Conservation (phyloP, 257 asterid species). For the Solanum clarkiae region DNA sequence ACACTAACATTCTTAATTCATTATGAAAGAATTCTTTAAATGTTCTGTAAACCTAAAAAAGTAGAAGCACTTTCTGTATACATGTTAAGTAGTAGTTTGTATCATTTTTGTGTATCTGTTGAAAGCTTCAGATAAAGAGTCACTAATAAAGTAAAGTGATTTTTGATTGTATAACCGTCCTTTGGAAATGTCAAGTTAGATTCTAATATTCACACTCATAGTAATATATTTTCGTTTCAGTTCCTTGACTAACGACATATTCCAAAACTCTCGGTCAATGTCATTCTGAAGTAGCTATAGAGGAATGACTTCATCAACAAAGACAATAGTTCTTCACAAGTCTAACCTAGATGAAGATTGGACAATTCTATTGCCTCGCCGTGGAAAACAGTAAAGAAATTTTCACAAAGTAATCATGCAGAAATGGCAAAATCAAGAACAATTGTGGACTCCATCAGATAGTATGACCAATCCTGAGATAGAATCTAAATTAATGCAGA, state of each 20-base stretch:
- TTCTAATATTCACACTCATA: background rate
- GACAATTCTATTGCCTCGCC: conserved; percentile 67
- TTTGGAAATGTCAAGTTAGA: background rate
- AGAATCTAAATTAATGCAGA: conserved; percentile 50
- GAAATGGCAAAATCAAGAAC: conserved; percentile 21
- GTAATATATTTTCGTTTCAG: background rate
- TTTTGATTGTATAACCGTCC: background rate
- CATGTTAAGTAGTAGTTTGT: background rate
- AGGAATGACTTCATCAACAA: conserved; percentile 31
- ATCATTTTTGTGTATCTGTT: background rate
- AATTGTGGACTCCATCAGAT: conserved; percentile 53
- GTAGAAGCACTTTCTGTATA: background rate
- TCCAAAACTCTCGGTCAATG: background rate
- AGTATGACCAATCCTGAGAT: conserved; percentile 30
- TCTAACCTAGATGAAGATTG: conserved; percentile 35
- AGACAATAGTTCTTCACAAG: conserved; percentile 7
- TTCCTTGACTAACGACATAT: background rate
- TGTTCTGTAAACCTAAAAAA: background rate
- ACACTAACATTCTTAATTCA: background rate
- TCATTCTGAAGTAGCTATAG: background rate
- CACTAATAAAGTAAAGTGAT: background rate
- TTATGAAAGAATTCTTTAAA: background rate
- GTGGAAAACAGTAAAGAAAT: conserved; percentile 33
- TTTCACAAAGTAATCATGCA: conserved; percentile 8
- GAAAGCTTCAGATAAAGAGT: background rate